Evolutionary conservation across 129 eudicot species (phyloP), one percentile per base, ranked within the genome.

Genomic region (Ambrosia trifida): DNA sequence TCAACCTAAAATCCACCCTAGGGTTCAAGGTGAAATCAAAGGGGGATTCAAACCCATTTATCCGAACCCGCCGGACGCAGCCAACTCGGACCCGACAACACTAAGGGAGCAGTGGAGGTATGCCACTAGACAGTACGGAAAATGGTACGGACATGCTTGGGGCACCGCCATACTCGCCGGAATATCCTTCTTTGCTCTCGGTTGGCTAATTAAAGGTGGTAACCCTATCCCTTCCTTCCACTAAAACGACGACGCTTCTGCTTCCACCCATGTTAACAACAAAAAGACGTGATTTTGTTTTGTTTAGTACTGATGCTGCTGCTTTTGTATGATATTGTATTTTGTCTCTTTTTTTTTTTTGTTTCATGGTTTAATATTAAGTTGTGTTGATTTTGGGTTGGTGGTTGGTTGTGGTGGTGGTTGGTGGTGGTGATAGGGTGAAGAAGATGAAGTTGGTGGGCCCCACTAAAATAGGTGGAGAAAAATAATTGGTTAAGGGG

Each of bases 81-180:
- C 40, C 9, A 91, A 82, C 79, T 93, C 93, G 20, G 97, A 91
- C 61, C 77, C 97, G 4, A 88, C 89, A 18, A 44, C 97, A 4
- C 86, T 91, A 9, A 85, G 74, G 78, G 97, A 90, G 0, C 99
- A 94, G 62, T 94, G 99, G 97, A 83, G 72, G 73, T 94, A 68
- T 77, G 99, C 99, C 10, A 82, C 79, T 0, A 87, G 76, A 76
- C 94, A 87, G 82, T 90, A 94, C 80, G 84, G 97, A 58, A 94
- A 77, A 76, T 89, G 96, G 98, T 85, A 89, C 70, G 82, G 97
- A 5, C 95, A 94, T 49, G 95, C 98, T n/a, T 89, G 98, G 98
- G 98, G 98, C 19, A 87, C 99, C 70, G 98, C 98, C 61, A 89
- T 89, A 53, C 85, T 94, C 87, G 98, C 96, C 45, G 97, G 98